These are phyloP conservation scores for Chlamydomonas reinhardtii DNA, from an alignment of 163 green algal genomes.

Conservation along the genomic window DNA sequence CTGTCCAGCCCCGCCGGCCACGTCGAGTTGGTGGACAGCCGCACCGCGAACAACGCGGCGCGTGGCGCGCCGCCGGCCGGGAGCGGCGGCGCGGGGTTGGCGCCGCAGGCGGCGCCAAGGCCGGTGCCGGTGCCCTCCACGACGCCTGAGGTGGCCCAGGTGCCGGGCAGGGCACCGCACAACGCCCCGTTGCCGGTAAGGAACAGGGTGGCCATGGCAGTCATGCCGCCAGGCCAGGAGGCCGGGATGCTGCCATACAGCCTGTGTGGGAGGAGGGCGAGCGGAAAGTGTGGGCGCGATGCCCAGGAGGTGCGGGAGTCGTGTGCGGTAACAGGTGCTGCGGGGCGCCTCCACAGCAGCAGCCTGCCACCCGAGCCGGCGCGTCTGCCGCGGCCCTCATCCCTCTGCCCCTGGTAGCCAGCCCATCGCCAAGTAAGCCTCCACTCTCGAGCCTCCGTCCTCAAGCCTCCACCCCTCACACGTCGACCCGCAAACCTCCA, in stretches of 20 bases:
- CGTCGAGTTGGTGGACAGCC: neutral
- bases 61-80: no score
- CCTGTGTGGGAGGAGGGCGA: neutral
- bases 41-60: neutral
- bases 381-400: no score
- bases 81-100: neutral
- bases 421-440: no score
- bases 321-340: no score
- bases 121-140: neutral
- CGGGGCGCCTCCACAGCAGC: no score
- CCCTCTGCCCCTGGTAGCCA: no score
- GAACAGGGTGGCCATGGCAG: neutral
- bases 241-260: neutral
- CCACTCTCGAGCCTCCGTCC: no score
- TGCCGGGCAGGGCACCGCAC: conserved; percentile 1
- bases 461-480: no score
- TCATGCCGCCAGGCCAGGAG: neutral
- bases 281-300: no score
- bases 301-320: no score
- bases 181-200: neutral
- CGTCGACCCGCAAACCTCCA: no score
- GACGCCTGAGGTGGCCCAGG: neutral
- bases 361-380: no score
- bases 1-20: neutral
- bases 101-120: neutral